phyloP scores from a whole-genome alignment of 495 filamentous ascomycete genomes.

The Cetradonia linearis region DNA sequence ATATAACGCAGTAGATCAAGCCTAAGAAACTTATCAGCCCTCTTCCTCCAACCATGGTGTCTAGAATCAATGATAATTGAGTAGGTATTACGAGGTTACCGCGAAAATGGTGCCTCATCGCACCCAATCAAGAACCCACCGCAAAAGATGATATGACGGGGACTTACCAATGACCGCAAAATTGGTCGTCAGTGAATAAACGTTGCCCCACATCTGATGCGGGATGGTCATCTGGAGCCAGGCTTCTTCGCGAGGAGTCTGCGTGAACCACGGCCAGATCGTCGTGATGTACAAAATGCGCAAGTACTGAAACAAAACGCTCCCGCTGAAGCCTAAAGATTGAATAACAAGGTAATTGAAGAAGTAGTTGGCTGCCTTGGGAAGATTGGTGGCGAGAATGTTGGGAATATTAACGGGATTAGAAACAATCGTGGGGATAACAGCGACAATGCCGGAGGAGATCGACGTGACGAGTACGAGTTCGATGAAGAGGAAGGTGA shows the following conservation, averaged over 20 bases:
- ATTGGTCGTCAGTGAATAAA: slow-evolving; percentile 91
- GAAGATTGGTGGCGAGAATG: slow-evolving; percentile 68
- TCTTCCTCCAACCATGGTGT: not conserved
- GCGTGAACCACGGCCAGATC: slow-evolving; percentile 76
- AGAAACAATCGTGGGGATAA: slow-evolving; percentile 40
- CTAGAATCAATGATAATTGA: not conserved
- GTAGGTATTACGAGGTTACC: not conserved
- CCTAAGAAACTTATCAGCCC: slow-evolving; percentile 31
- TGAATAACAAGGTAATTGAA: slow-evolving; percentile 97
- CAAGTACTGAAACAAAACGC: slow-evolving; percentile 74
- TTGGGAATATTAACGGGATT: slow-evolving; percentile 42
- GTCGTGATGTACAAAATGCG: slow-evolving; percentile 76
- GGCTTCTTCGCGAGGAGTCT: slow-evolving; percentile 41
- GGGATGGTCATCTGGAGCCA: slow-evolving; percentile 27
- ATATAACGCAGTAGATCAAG: slow-evolving; percentile 80
- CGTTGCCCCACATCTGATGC: slow-evolving; percentile 70
- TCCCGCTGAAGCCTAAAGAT: slow-evolving; percentile 78
- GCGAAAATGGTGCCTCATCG: not conserved
- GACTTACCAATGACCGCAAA: slow-evolving; percentile 75
- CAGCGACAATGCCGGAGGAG: slow-evolving; percentile 59
- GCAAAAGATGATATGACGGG: not conserved
- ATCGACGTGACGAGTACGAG: slow-evolving; percentile 88
- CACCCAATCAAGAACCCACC: not conserved
- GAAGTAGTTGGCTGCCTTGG: slow-evolving; percentile 88
- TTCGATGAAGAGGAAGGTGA: slow-evolving; percentile 92